Evolutionary conservation across 2,329 filamentous ascomycete species (phyloP), one percentile per base, ranked within the genome.

Genomic region (Beauveria pseudobassiana): DNA sequence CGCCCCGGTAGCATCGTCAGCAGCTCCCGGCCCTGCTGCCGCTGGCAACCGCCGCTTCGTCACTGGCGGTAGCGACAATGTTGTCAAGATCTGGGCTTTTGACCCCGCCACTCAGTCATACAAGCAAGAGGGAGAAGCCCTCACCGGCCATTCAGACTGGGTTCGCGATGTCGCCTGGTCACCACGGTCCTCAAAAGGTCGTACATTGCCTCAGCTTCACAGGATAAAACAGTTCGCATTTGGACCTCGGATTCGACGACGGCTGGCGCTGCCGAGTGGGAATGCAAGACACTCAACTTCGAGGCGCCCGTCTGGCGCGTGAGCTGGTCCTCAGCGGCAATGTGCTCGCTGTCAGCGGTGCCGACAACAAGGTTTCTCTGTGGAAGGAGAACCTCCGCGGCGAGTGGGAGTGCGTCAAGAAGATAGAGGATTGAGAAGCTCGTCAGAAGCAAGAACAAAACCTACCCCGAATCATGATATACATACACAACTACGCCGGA

Each of bases 331-430:
- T 98, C 72, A 96, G 91, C 75, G 95, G 95, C 58, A 99, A 99
- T 73, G 93, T 98, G 22, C 81, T 99, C 69, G 95, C 95, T 10
- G 91, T 97, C 65, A 95, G 90, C 72, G 91, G 91, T 45, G 91
- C 89, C 28, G 93, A 99, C 77, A 99, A 99, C 81, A 93, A 96
- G 78, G 93, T 99, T 61, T 96, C 89, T 59, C 77, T 99, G 74
- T 99, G 93, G 93, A 99, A 98, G 83, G 95, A 99, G 83, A 96
- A 96, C 74, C 80, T 99, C 69, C 90, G 89, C 73, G 95, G 95
- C 61, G 91, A 96, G 72, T 99, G 95, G 95, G 93, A 98, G 77
- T 91, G 90, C 70, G 91, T 98, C 67, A 97, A 96, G 84, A 92
- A 91, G 63, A 93, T 99, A 73, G 93, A 96, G 75, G 91, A 96